phyloP scores from a whole-genome alignment of 495 filamentous ascomycete species.

The Pseudomonodictys pantanalensis region DNA sequence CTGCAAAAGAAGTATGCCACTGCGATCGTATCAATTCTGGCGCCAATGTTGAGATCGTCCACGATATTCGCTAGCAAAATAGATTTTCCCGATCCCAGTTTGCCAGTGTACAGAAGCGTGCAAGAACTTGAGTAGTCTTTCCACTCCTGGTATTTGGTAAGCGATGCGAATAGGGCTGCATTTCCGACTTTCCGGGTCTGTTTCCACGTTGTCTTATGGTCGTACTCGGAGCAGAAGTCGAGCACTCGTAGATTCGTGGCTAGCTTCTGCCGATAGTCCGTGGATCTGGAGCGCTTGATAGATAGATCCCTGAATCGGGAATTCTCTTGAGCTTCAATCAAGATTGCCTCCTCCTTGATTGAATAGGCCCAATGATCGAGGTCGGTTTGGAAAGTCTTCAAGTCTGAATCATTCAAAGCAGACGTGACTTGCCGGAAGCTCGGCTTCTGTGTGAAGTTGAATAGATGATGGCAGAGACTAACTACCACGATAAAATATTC shows the following conservation, averaged over 20 bases:
- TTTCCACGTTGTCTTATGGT: constrained; percentile 46
- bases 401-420: constrained; percentile 35
- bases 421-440: constrained; percentile 38
- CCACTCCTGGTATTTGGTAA: constrained; percentile 42
- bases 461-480: constrained; percentile 42
- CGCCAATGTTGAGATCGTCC: constrained; percentile 42
- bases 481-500: constrained; percentile 50
- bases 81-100: constrained; percentile 47
- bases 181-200: constrained; percentile 45
- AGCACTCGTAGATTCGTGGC: constrained; percentile 34
- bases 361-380: constrained; percentile 42
- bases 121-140: constrained; percentile 33
- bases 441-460: constrained; percentile 43
- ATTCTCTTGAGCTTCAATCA: constrained; percentile 40
- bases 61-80: constrained; percentile 47
- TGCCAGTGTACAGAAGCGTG: constrained; percentile 44
- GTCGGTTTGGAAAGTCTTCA: constrained; percentile 40
- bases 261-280: constrained; percentile 33
- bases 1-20: constrained; percentile 50
- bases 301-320: constrained; percentile 35
- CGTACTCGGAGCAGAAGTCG: constrained; percentile 44
- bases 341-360: constrained; percentile 43
- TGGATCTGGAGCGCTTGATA: constrained; percentile 30
- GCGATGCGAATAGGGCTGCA: constrained; percentile 35
- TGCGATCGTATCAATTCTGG: constrained; percentile 11